phyloP scores from a whole-genome alignment of 331 rosid genomes.

The Dryas integrifolia region DNA sequence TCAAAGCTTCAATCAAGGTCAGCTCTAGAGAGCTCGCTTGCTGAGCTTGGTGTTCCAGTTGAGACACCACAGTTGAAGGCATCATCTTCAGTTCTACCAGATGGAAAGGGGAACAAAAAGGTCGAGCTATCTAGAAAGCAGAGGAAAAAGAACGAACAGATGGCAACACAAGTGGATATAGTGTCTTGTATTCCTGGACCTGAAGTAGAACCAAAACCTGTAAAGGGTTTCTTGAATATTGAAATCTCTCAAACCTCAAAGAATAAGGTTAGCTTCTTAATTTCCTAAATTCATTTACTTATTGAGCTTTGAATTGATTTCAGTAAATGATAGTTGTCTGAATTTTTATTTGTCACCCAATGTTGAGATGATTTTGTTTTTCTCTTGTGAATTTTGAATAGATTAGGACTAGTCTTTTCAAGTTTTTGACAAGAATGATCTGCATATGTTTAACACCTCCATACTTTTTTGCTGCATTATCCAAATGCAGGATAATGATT shows the following conservation, averaged over 20 bases:
- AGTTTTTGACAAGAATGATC: background rate
- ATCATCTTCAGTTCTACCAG: slow-evolving; percentile 40
- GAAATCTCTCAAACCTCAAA: slow-evolving; percentile 34
- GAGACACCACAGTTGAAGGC: slow-evolving; percentile 41
- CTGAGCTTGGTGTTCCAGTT: slow-evolving; percentile 66
- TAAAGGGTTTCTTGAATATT: slow-evolving; percentile 40
- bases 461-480: background rate
- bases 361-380: background rate
- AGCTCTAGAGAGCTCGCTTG: slow-evolving; percentile 66
- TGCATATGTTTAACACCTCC: no score
- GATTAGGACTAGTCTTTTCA: background rate
- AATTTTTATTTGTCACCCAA: background rate
- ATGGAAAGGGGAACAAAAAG: slow-evolving; percentile 67
- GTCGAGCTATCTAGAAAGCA: slow-evolving; percentile 56
- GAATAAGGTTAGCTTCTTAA: slow-evolving; percentile 47
- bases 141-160: slow-evolving; percentile 57
- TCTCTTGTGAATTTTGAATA: slow-evolving; percentile 7
- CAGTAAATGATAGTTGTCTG: background rate
- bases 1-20: slow-evolving; percentile 69
- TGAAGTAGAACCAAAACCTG: slow-evolving; percentile 39
- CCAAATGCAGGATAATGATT: background rate
- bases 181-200: slow-evolving; percentile 38
- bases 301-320: background rate
- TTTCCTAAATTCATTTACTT: background rate
- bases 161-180: slow-evolving; percentile 34